Base-by-base conservation (phyloP, 1,139 yeast species). In the Yamadazyma siamensis region DNA sequence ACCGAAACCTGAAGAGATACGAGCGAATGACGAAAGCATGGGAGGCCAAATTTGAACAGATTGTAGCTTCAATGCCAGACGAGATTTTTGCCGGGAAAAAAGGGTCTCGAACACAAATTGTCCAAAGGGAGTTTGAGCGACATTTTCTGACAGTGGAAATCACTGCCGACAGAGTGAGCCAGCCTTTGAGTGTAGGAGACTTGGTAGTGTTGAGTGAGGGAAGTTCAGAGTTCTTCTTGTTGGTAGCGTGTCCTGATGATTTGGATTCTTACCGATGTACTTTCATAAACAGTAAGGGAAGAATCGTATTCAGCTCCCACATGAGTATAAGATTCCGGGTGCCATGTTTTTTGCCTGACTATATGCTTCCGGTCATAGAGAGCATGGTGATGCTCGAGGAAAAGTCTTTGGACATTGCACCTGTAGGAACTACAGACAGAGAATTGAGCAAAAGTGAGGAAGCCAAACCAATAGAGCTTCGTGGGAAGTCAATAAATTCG, bases 231-330 rank as follows among this genome's bases (percentile, higher is more conserved):
- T 47, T 65, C 23, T 61, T 52, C 31, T 41, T 68, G 9, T 56
- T 68, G 3, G 66, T 56, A 7, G 54, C 49, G 2, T 40, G 52
- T 21, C 73, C 74, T 1, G 40, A 41, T 11, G 37, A 44, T 5
- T 41, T 66, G 7, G 48, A 45, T 4, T 49, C 60, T 0, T 40
- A 44, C 9, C 44, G 52, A 21, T 81, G 74, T 43, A 71, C 83
- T 0, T 67, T 77, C 37, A 59, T 78, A 28, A 71, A 72, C 35
- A 62, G 68, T 24, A 70, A 69, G 36, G 91, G 94, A 4, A 75
- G 67, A 27, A 55, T 82, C 5, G 46, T 61, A 2, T 77, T 70
- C 54, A 70, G 71, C 1, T 57, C 71, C 9, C 67, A 65, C 36
- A 50, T 58, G n/a, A 51, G 55, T 9, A 68, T 81, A 29, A 59